Base-by-base conservation (phyloP, 768 basidiomycete genomes). In the Tubosaeta sp. region DNA sequence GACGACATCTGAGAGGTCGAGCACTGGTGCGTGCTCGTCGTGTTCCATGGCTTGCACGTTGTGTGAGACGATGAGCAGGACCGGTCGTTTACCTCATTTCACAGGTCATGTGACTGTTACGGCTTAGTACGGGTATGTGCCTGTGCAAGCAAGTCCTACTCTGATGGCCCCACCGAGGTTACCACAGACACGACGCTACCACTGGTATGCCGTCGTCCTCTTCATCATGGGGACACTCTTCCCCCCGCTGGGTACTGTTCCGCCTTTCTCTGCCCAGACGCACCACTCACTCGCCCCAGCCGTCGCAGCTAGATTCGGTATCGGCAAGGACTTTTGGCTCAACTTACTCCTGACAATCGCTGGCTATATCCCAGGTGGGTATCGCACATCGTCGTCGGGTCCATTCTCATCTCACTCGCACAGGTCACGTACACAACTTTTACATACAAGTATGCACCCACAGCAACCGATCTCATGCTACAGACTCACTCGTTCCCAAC, bases 341-440 rank as follows among this genome's bases (percentile, higher is more conserved):
- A 97, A 97, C 71, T 68, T 91, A 5, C 65, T 95, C 59, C 71
- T 95, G 33, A 94, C 91, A n/a, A 79, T 97, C 49, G 86, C 84
- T 65, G 94, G 94, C 11, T 97, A 95, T 67, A 88, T 93, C 59
- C 91, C 90, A 48, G 90, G 90, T 88, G 43, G 10, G 75, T 57
- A 38, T 17, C 48, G 17, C 25, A 34, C 22, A 14, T 46, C 13
- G 6, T n/a, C 50, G 32, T 52, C 16, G 9, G 5, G 29, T 4
- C 35, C 29, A 13, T 17, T 48, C 47, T 59, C 29, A 65, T 48
- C 48, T 11, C 48, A 47, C 41, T 35, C 54, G 41, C 33, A 11
- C 65, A 85, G 91, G 91, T 19, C 94, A 97, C 66, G 83, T 73
- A 49, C 95, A 97, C 72, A 97, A 95, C 60, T 93, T 93, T 66